Evolutionary conservation across 1,139 yeast species (phyloP).

Genomic region (Geotrichum reessii): DNA sequence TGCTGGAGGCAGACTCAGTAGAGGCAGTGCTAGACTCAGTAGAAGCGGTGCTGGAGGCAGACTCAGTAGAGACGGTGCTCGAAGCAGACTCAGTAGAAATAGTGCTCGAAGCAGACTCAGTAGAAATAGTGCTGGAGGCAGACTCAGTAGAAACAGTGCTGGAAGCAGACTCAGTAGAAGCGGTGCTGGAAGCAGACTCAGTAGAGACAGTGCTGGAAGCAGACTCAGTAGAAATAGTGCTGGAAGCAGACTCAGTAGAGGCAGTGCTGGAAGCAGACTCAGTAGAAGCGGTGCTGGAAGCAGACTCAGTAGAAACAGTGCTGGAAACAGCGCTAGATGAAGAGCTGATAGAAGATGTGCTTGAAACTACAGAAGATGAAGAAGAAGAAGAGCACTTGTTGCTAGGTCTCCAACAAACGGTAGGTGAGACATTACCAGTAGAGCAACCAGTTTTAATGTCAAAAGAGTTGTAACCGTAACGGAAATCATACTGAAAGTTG

Average conservation of each 20-base stretch:
- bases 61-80: too few species aligned
- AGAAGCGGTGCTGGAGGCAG: too few species aligned
- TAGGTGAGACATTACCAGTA: slow-evolving; percentile 14
- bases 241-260: neutral
- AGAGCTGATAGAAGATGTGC: neutral
- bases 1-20: neutral
- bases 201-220: too few species aligned
- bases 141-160: too few species aligned
- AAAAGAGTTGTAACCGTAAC: slow-evolving; percentile 12
- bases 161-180: too few species aligned
- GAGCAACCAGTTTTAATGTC: slow-evolving; percentile 18
- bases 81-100: too few species aligned
- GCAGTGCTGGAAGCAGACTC: neutral
- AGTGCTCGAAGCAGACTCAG: too few species aligned
- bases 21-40: neutral
- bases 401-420: slow-evolving; percentile 18
- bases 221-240: neutral
- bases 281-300: neutral
- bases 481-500: slow-evolving; percentile 14
- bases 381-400: neutral
- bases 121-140: too few species aligned
- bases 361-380: too few species aligned
- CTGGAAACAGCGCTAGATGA: neutral
- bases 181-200: too few species aligned
- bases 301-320: neutral